Percentiles rank a stretch among this genome's conserved stretches.
Conservation (phyloP, 257 asterid genomes). For the Leptodermis oblonga region DNA sequence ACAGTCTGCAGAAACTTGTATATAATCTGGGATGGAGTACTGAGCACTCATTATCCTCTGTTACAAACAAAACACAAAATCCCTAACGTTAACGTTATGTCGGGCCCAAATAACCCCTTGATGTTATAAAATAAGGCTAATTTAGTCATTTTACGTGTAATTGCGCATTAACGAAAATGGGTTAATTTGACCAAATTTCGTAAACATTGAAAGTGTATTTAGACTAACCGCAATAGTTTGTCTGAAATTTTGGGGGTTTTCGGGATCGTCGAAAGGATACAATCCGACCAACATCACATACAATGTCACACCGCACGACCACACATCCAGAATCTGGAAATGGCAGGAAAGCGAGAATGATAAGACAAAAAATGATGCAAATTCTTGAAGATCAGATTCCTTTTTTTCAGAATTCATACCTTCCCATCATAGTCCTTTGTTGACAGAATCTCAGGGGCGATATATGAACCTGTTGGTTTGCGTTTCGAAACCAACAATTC, state of each 20-base stretch:
- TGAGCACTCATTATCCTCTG: slow-evolving; percentile 94
- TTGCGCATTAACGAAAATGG: too few relatives aligned
- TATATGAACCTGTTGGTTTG: slow-evolving; percentile 92
- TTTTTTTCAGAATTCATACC: too few relatives aligned
- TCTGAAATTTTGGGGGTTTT: slow-evolving; percentile 87
- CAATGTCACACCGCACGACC: slow-evolving; percentile 97
- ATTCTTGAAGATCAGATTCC: too few relatives aligned
- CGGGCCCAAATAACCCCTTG: background rate
- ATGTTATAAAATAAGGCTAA: too few relatives aligned
- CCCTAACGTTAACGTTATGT: background rate
- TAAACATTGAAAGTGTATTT: too few relatives aligned
- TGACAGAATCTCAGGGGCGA: slow-evolving; percentile 92
- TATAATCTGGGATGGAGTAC: slow-evolving; percentile 85
- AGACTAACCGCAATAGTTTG: slow-evolving; percentile 75
- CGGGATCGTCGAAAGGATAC: slow-evolving; percentile 92
- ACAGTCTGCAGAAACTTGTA: slow-evolving; percentile 84
- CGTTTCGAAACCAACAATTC: slow-evolving; percentile 90
- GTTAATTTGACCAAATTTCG: too few relatives aligned
- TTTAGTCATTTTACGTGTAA: too few relatives aligned
- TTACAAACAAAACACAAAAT: slow-evolving; percentile 19
- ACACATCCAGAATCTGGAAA: slow-evolving; percentile 90
- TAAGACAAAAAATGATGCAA: too few relatives aligned
- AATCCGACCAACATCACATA: slow-evolving; percentile 97
- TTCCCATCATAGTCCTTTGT: slow-evolving; percentile 96
- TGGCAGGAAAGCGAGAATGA: background rate